Evolutionary conservation across 2,329 filamentous ascomycete species (phyloP).

Genomic region (Hypoxylon sp.): DNA sequence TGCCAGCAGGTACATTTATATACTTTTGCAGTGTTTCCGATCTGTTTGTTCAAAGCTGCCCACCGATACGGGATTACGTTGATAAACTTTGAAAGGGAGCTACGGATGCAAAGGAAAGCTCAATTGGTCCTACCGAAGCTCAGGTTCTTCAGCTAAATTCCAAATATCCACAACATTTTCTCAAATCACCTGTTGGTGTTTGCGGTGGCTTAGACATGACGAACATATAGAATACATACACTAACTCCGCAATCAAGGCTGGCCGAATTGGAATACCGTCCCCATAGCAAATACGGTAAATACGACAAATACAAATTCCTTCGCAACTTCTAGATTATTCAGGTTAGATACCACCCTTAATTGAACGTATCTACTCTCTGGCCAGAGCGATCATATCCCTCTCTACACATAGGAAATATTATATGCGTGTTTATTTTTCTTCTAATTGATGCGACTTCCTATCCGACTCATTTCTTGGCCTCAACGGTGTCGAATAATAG

Average conservation of each 20-base stretch:
- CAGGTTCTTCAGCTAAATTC: slow-evolving; percentile 24
- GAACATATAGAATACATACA: slow-evolving; percentile 23
- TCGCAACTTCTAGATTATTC: slow-evolving; percentile 26
- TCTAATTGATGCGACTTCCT: not conserved
- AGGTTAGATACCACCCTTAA: not conserved
- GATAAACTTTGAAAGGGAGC: slow-evolving; percentile 15
- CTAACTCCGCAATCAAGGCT: slow-evolving; percentile 43
- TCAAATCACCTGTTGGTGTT: slow-evolving; percentile 25
- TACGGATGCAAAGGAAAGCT: slow-evolving; percentile 13
- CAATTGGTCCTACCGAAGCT: slow-evolving; percentile 14
- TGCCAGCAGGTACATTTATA: not conserved
- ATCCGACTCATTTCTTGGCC: not conserved
- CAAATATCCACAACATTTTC: slow-evolving; percentile 25
- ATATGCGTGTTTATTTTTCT: not conserved
- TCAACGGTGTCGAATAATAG: slow-evolving; percentile 11
- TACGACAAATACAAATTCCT: slow-evolving; percentile 28
- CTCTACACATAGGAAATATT: not conserved
- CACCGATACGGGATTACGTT: not conserved
- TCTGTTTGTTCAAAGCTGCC: slow-evolving; percentile 4
- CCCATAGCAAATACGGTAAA: slow-evolving; percentile 6
- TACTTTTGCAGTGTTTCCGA: slow-evolving; percentile 8
- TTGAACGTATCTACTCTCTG: not conserved
- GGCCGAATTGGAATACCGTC: slow-evolving; percentile 13
- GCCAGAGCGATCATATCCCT: not conserved
- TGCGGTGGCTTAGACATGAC: slow-evolving; percentile 36